These are phyloP conservation scores for Mycena olivaceomarginata DNA, from an alignment of 768 basidiomycete species.

Conservation along the genomic window DNA sequence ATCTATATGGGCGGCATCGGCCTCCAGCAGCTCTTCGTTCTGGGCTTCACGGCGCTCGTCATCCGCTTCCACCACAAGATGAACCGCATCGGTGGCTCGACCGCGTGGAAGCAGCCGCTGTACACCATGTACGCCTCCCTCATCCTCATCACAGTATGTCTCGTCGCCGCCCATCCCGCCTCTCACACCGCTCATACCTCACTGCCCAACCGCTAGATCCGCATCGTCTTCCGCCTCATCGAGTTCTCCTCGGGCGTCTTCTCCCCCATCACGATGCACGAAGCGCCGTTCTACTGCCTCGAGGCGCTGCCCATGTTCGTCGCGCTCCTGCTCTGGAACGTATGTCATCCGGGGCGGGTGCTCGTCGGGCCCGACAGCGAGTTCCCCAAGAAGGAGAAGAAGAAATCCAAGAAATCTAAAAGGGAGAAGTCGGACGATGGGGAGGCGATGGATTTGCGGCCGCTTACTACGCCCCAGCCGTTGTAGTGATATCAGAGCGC, in stretches of 20 bases:
- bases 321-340: slow-evolving; percentile 41
- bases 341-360: slow-evolving; percentile 45
- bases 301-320: slow-evolving; percentile 50
- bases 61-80: slow-evolving; percentile 45
- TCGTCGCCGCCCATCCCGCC: too few relatives aligned
- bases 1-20: slow-evolving; percentile 52
- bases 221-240: too few relatives aligned
- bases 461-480: too few relatives aligned
- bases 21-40: slow-evolving; percentile 49
- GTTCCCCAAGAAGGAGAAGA: slow-evolving; percentile 44
- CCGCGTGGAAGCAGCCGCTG: not conserved
- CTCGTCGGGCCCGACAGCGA: slow-evolving; percentile 49
- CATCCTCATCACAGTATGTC: too few relatives aligned
- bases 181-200: too few relatives aligned
- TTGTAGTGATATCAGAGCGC: too few relatives aligned
- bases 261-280: slow-evolving; percentile 22
- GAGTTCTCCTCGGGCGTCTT: too few relatives aligned
- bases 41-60: slow-evolving; percentile 43
- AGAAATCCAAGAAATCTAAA: not conserved
- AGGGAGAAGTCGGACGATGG: too few relatives aligned
- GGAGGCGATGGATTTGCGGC: too few relatives aligned
- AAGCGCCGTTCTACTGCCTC: slow-evolving; percentile 46
- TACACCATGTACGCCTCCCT: too few relatives aligned
- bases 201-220: too few relatives aligned
- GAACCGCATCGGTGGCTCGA: slow-evolving; percentile 13